Conservation (phyloP, 1,139 yeast genomes). For the Barnettozyma hawaiiensis region DNA sequence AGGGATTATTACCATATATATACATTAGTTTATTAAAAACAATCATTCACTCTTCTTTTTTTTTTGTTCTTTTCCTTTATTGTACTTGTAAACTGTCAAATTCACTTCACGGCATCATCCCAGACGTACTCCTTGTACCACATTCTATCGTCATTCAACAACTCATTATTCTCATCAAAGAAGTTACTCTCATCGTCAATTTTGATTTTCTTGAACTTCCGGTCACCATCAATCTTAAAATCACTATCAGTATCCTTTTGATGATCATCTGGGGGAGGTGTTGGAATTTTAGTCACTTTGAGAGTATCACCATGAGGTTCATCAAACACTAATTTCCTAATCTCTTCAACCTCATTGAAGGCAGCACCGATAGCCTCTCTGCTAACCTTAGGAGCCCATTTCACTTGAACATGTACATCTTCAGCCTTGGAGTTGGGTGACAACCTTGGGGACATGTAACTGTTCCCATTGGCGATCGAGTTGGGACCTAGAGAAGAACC, state of each 20-base stretch:
- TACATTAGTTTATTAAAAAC: background rate
- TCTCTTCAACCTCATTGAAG: slow-evolving; percentile 18
- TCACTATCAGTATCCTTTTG: slow-evolving; percentile 5
- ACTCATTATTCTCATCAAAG: slow-evolving; percentile 17
- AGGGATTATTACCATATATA: background rate
- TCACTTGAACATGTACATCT: slow-evolving; percentile 4
- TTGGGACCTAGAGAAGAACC: background rate
- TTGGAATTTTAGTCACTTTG: slow-evolving; percentile 12
- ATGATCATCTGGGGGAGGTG: slow-evolving; percentile 22
- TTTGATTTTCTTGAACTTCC: slow-evolving; percentile 16
- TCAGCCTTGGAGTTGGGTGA: slow-evolving; percentile 18
- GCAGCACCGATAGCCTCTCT: slow-evolving; percentile 20
- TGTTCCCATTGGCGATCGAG: slow-evolving; percentile 8
- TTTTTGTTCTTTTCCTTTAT: background rate
- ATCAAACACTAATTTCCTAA: slow-evolving; percentile 16
- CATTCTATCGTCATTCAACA: slow-evolving; percentile 16
- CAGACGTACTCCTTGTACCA: slow-evolving; percentile 23
- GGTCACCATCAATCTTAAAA: slow-evolving; percentile 3
- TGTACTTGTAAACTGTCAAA: no score
- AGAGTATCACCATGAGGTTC: slow-evolving; percentile 5
- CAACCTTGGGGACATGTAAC: slow-evolving; percentile 22
- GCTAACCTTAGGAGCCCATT: slow-evolving; percentile 22
- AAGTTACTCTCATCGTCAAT: slow-evolving; percentile 19
- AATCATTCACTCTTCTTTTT: background rate
- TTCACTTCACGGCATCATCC: slow-evolving; percentile 1